Percentiles rank a stretch among this genome's conserved stretches.
phyloP scores from a whole-genome alignment of 345 rosid species.

The Camelina laxa region DNA sequence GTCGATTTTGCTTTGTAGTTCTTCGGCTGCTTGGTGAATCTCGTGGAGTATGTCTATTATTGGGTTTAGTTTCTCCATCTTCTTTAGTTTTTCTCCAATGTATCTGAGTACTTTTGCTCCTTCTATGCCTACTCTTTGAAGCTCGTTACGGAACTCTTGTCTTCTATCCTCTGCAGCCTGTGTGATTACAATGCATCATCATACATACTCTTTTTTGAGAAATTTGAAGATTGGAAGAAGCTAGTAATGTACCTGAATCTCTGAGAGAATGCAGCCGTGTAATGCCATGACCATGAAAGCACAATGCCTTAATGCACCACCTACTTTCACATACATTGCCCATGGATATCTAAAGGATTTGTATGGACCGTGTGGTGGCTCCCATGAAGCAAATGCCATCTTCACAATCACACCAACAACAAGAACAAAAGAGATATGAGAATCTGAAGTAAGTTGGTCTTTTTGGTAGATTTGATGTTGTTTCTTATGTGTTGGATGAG shows the following conservation, averaged over 20 bases:
- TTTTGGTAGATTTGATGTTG: neutral
- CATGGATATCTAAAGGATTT: constrained; percentile 70
- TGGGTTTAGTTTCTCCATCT: constrained; percentile 71
- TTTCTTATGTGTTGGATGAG: constrained; percentile 4
- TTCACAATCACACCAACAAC: constrained; percentile 40
- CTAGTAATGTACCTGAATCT: constrained; percentile 69
- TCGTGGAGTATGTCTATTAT: constrained; percentile 57
- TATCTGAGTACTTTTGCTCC: constrained; percentile 76
- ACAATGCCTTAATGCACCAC: constrained; percentile 87
- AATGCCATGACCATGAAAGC: constrained; percentile 94
- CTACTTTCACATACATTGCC: constrained; percentile 75
- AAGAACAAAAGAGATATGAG: neutral
- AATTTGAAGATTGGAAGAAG: neutral
- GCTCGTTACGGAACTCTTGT: constrained; percentile 59
- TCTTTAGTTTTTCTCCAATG: constrained; percentile 72
- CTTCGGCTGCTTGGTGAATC: constrained; percentile 79
- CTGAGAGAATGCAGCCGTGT: constrained; percentile 96
- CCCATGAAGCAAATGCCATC: constrained; percentile 93
- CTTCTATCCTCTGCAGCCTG: constrained; percentile 76
- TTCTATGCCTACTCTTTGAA: constrained; percentile 64
- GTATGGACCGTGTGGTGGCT: constrained; percentile 96
- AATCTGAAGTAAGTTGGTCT: constrained; percentile 17
- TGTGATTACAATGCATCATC: neutral
- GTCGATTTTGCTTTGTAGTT: constrained; percentile 74
- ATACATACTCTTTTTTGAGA: neutral